Conservation (phyloP, 768 basidiomycete genomes). For the Boletus sp. region DNA sequence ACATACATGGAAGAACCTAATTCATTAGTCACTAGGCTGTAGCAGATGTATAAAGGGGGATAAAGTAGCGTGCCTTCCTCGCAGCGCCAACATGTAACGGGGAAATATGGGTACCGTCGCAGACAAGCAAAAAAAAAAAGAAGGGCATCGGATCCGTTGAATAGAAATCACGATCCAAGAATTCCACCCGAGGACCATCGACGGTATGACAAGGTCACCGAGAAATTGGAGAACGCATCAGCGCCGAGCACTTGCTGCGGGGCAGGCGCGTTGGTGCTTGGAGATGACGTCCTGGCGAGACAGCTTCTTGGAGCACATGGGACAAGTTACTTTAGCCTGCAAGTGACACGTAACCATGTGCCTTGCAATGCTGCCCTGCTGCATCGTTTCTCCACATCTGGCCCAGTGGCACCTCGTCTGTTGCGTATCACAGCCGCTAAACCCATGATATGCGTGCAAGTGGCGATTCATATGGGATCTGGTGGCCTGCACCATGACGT, state of each 20-base stretch:
- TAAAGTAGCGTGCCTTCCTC: constrained; percentile 3
- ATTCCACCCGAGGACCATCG: background rate
- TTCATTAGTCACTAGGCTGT: background rate
- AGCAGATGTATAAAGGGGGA: background rate
- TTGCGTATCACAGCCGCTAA: constrained; percentile 20
- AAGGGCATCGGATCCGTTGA: background rate
- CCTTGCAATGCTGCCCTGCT: constrained; percentile 28
- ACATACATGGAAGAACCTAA: background rate
- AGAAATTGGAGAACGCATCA: constrained; percentile 1
- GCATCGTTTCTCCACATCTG: constrained; percentile 21
- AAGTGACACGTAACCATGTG: constrained; percentile 28
- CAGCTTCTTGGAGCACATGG: constrained; percentile 26
- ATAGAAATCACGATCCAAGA: background rate
- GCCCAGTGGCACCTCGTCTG: constrained; percentile 21
- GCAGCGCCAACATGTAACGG: background rate
- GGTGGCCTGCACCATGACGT: constrained; percentile 18
- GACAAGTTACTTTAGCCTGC: constrained; percentile 27
- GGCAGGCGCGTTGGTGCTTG: constrained; percentile 26
- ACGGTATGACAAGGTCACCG: background rate
- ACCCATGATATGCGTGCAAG: constrained; percentile 22
- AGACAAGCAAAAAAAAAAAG: background rate
- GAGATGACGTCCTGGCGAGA: constrained; percentile 27
- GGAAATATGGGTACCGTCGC: background rate
- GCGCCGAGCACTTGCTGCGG: constrained; percentile 14
- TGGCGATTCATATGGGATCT: constrained; percentile 27